These are phyloP conservation scores for Corylus avellana DNA, from an alignment of 306 rosid species.

Conservation along the genomic window DNA sequence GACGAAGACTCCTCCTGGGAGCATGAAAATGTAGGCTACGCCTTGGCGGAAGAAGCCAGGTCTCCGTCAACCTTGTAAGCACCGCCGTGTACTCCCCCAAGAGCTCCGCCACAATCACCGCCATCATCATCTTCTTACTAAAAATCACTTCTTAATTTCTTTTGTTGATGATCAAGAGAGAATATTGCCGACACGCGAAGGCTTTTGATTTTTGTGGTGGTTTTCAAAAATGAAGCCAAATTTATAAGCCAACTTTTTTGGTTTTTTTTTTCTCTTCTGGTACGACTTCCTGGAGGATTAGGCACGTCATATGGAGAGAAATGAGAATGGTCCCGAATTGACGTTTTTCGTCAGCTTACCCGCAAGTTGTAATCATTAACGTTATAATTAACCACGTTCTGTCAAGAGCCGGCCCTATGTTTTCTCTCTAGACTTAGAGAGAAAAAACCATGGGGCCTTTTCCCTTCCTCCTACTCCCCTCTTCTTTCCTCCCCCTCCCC, in stretches of 20 bases:
- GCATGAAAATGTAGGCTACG: slow-evolving; percentile 23
- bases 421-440: too few relatives aligned
- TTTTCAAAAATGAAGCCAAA: slow-evolving; percentile 20
- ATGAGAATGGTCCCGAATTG: not conserved
- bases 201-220: not conserved
- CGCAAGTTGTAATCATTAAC: slow-evolving; percentile 28
- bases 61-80: slow-evolving; percentile 43
- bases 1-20: slow-evolving; percentile 37
- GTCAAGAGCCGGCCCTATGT: too few relatives aligned
- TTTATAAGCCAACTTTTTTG: slow-evolving; percentile 3
- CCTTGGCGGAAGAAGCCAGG: slow-evolving; percentile 27
- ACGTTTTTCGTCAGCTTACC: slow-evolving; percentile 2
- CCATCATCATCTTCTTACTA: slow-evolving; percentile 58
- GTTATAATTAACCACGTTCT: not conserved
- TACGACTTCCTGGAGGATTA: not conserved
- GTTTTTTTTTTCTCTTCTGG: too few relatives aligned
- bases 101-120: slow-evolving; percentile 52
- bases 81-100: slow-evolving; percentile 49
- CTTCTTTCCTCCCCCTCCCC: too few relatives aligned
- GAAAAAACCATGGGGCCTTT: too few relatives aligned
- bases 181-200: not conserved
- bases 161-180: not conserved
- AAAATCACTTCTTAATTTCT: not conserved
- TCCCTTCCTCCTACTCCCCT: not conserved
- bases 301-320: not conserved